These are phyloP conservation scores for Fistulinella prunicolor DNA, from an alignment of 768 basidiomycete genomes.

Conservation along the genomic window DNA sequence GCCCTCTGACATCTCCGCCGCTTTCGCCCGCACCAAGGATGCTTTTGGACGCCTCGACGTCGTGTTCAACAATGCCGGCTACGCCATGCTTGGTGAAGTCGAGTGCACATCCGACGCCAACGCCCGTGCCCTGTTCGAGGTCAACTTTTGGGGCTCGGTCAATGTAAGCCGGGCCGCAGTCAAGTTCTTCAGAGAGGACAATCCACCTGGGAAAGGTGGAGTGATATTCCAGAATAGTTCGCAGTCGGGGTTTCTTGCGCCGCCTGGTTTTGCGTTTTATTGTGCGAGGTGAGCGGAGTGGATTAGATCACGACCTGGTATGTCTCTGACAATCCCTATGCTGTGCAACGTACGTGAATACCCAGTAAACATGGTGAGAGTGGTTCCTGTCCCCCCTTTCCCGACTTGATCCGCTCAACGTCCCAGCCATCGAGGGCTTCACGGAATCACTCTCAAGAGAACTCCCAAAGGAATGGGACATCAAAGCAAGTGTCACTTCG, in stretches of 20 bases:
- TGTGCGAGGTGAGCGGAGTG: constrained; percentile 6
- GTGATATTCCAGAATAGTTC: constrained; percentile 16
- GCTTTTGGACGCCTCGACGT: constrained; percentile 41
- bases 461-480: constrained; percentile 17
- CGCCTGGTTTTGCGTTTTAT: constrained; percentile 12
- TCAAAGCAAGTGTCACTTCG: constrained; percentile 7
- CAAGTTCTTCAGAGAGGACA: constrained; percentile 34
- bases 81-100: constrained; percentile 28
- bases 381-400: not conserved
- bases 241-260: not conserved
- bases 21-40: constrained; percentile 31
- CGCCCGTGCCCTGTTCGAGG: constrained; percentile 35
- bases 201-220: constrained; percentile 16
- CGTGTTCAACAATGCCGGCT: constrained; percentile 43
- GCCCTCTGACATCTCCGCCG: constrained; percentile 28
- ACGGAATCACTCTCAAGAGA: constrained; percentile 10
- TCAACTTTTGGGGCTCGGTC: constrained; percentile 21
- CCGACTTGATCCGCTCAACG: not conserved
- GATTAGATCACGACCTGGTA: not conserved
- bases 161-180: constrained; percentile 25
- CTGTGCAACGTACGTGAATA: not conserved
- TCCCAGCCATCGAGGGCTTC: constrained; percentile 11
- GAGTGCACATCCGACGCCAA: constrained; percentile 32
- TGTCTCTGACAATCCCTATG: too few relatives aligned
- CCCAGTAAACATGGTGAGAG: constrained; percentile 13